phyloP scores from a whole-genome alignment of 2,329 filamentous ascomycete species.

The Paecilomyces sp. region DNA sequence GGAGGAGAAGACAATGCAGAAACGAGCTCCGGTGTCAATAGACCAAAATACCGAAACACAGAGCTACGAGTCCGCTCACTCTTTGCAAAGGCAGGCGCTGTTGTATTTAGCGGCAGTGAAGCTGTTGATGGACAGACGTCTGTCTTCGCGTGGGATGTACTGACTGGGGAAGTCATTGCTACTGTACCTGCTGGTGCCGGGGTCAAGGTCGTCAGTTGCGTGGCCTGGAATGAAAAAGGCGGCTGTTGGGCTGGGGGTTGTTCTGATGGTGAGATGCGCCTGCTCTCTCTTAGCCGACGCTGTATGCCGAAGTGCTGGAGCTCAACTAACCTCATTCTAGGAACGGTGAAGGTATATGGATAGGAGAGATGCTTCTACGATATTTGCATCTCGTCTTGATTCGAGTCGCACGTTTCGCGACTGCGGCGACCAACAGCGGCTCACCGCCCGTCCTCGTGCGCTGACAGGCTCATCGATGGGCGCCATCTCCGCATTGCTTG shows the following conservation, averaged over 20 bases:
- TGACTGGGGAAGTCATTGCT: constrained; percentile 63
- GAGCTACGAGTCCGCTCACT: constrained; percentile 68
- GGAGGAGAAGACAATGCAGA: constrained; percentile 43
- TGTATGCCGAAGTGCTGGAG: neutral
- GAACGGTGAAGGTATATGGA: constrained; percentile 14
- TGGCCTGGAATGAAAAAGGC: constrained; percentile 38
- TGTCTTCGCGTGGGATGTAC: constrained; percentile 67
- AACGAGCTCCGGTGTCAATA: constrained; percentile 13
- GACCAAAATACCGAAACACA: constrained; percentile 50
- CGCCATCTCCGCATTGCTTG: neutral
- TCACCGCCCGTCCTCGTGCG: constrained; percentile 2
- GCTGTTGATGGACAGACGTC: constrained; percentile 28
- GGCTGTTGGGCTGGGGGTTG: constrained; percentile 34
- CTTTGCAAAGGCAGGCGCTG: constrained; percentile 67
- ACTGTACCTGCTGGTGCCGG: constrained; percentile 43
- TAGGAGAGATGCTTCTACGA: neutral
- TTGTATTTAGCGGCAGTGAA: constrained; percentile 77
- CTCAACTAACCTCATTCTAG: constrained; percentile 5
- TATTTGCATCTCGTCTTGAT: neutral
- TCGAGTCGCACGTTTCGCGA: neutral
- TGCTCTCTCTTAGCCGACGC: neutral
- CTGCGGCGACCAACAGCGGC: constrained; percentile 1
- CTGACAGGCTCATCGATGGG: neutral
- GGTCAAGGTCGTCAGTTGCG: constrained; percentile 38
- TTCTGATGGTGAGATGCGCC: constrained; percentile 32